Evolutionary conservation across 805 yeast genomes (phyloP).

Genomic region (Lachancea kluyveri): DNA sequence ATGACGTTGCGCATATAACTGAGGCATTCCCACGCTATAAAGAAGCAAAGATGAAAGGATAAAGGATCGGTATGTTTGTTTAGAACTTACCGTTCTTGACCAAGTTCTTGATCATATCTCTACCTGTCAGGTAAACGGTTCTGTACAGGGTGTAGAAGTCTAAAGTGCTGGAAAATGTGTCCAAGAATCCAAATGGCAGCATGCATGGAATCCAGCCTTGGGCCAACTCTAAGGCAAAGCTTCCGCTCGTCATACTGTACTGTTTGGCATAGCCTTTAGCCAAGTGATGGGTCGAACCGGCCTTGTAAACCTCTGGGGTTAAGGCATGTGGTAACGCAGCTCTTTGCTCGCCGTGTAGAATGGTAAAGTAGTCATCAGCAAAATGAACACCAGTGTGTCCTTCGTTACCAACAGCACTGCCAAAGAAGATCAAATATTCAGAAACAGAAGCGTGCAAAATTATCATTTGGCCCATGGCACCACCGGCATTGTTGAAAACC

Average conservation of each 20-base stretch:
- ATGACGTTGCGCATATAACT: too few relatives aligned
- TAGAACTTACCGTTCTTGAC: slow-evolving; percentile 60
- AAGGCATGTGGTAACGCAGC: slow-evolving; percentile 66
- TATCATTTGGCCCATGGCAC: slow-evolving; percentile 97
- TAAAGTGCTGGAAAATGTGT: slow-evolving; percentile 70
- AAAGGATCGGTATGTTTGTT: too few relatives aligned
- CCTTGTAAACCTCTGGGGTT: slow-evolving; percentile 62
- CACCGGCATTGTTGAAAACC: slow-evolving; percentile 97
- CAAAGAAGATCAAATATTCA: slow-evolving; percentile 90
- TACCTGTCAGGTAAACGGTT: slow-evolving; percentile 71
- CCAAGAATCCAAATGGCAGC: slow-evolving; percentile 93
- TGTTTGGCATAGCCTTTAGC: slow-evolving; percentile 71
- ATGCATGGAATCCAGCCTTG: slow-evolving; percentile 99
- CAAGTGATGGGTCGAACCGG: slow-evolving; percentile 86
- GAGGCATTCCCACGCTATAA: too few relatives aligned
- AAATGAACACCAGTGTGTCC: slow-evolving; percentile 95
- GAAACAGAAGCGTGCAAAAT: slow-evolving; percentile 91
- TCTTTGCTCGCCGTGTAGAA: slow-evolving; percentile 68
- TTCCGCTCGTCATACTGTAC: slow-evolving; percentile 75
- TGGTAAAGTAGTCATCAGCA: slow-evolving; percentile 96
- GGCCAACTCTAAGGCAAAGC: slow-evolving; percentile 90
- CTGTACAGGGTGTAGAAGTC: slow-evolving; percentile 63
- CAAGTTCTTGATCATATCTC: slow-evolving; percentile 68
- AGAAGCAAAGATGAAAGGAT: too few relatives aligned
- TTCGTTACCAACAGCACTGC: slow-evolving; percentile 89